Percentiles rank a stretch among this genome's conserved stretches.
Evolutionary conservation across 2,329 filamentous ascomycete genomes (phyloP).

Genomic region (Claviceps humidiphila): DNA sequence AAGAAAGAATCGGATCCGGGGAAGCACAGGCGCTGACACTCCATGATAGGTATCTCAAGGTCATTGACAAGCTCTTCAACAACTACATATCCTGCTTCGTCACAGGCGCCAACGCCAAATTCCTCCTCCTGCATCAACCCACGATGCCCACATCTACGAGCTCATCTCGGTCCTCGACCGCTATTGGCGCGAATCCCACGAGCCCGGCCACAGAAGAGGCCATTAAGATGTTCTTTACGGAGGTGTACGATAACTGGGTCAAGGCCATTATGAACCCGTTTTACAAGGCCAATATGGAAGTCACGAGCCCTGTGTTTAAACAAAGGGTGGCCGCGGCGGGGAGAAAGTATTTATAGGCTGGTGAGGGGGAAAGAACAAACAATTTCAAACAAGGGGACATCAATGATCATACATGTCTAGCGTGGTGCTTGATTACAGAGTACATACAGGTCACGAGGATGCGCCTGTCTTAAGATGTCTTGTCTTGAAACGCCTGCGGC

Average conservation of each 20-base stretch:
- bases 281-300: slow-evolving; percentile 72
- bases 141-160: slow-evolving; percentile 27
- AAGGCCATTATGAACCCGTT: slow-evolving; percentile 98
- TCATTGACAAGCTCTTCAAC: slow-evolving; percentile 92
- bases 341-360: slow-evolving; percentile 66
- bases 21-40: neutral
- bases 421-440: too few species aligned
- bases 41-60: slow-evolving; percentile 70
- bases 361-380: too few species aligned
- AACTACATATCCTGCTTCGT: slow-evolving; percentile 92
- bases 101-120: slow-evolving; percentile 83
- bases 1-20: too few species aligned
- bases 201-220: slow-evolving; percentile 89
- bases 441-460: too few species aligned
- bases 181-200: slow-evolving; percentile 71
- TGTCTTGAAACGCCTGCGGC: too few species aligned
- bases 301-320: slow-evolving; percentile 78
- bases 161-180: slow-evolving; percentile 47
- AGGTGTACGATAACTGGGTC: slow-evolving; percentile 93
- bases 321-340: slow-evolving; percentile 72
- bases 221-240: slow-evolving; percentile 83
- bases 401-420: too few species aligned
- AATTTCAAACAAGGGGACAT: too few species aligned
- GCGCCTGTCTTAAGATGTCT: too few species aligned
- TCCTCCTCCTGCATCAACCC: slow-evolving; percentile 85